phyloP scores from a whole-genome alignment of 805 yeast species.

The Ogataea ganodermae region DNA sequence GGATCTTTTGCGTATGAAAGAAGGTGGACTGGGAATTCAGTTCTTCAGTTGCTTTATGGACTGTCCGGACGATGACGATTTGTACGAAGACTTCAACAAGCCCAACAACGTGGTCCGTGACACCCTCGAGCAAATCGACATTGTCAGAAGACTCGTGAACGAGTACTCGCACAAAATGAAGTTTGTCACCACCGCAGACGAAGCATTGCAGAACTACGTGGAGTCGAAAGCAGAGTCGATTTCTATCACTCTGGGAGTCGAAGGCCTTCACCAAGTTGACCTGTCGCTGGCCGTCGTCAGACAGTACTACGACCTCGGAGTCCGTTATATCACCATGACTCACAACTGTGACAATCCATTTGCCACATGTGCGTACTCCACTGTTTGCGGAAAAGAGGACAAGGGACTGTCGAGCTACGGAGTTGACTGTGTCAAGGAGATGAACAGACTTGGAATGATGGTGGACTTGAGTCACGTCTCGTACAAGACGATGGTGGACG shows the following conservation, averaged over 20 bases:
- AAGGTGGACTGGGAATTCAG: constrained; percentile 48
- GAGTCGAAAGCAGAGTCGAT: constrained; percentile 34
- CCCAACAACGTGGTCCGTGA: constrained; percentile 48
- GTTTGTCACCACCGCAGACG: constrained; percentile 41
- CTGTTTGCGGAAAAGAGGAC: constrained; percentile 46
- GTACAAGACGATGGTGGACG: constrained; percentile 49
- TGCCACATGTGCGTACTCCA: constrained; percentile 53
- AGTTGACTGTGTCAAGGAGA: constrained; percentile 42
- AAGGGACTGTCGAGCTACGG: constrained; percentile 47
- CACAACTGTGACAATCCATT: constrained; percentile 58
- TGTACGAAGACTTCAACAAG: constrained; percentile 47
- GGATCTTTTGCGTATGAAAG: constrained; percentile 40
- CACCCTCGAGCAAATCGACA: constrained; percentile 53
- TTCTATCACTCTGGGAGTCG: constrained; percentile 51
- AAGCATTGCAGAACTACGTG: constrained; percentile 38
- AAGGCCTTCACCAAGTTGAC: constrained; percentile 54
- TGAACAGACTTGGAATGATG: constrained; percentile 56
- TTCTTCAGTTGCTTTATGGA: constrained; percentile 50
- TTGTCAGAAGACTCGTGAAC: constrained; percentile 43
- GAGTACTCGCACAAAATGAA: constrained; percentile 41
- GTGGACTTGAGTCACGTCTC: constrained; percentile 54
- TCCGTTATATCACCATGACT: constrained; percentile 51
- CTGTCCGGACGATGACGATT: constrained; percentile 41
- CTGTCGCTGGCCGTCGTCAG: constrained; percentile 49
- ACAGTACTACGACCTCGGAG: constrained; percentile 48